Conservation (phyloP, 805 yeast genomes). For the Metschnikowia continentalis region DNA sequence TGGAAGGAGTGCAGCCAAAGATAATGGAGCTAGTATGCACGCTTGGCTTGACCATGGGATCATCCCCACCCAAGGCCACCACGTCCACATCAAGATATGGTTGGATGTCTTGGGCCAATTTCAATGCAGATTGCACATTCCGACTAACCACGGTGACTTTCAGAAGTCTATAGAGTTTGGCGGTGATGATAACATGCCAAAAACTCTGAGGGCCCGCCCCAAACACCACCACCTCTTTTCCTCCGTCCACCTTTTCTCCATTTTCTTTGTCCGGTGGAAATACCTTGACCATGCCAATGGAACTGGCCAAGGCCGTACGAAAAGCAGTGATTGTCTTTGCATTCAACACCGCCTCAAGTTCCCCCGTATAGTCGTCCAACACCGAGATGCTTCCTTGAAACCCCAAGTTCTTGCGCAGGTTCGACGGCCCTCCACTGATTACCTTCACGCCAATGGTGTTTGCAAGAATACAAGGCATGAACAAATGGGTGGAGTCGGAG, state of each 20-base stretch:
- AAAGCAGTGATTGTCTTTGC: constrained; percentile 61
- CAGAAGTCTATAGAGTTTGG: constrained; percentile 34
- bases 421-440: constrained; percentile 47
- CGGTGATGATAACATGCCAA: constrained; percentile 54
- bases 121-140: constrained; percentile 36
- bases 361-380: constrained; percentile 49
- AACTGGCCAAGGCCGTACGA: constrained; percentile 59
- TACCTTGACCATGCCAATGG: constrained; percentile 40
- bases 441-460: constrained; percentile 55
- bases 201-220: constrained; percentile 64
- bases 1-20: constrained; percentile 60
- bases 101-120: constrained; percentile 22
- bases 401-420: constrained; percentile 38
- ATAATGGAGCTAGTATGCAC: constrained; percentile 43
- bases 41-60: constrained; percentile 2
- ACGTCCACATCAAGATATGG: constrained; percentile 22
- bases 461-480: constrained; percentile 62
- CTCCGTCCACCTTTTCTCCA: too few relatives aligned
- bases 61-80: neutral
- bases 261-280: constrained; percentile 7
- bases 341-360: constrained; percentile 49
- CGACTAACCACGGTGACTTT: constrained; percentile 47
- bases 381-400: constrained; percentile 55
- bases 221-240: constrained; percentile 38
- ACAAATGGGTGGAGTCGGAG: constrained; percentile 45